Evolutionary conservation across 805 yeast genomes (phyloP).

Genomic region (Lachancea thermotolerans): DNA sequence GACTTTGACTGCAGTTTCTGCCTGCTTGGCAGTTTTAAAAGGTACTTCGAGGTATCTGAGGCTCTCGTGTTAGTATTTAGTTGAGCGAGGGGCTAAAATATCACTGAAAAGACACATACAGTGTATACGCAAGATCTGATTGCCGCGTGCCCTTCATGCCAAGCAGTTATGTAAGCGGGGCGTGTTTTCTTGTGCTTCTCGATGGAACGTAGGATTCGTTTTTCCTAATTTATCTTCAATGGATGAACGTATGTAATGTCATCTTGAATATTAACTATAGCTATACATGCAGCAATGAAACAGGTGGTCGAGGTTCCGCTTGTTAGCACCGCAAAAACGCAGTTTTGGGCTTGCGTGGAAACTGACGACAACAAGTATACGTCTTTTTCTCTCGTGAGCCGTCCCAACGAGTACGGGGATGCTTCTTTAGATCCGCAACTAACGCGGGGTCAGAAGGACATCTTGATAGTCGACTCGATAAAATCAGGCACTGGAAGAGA

Average conservation of each 20-base stretch:
- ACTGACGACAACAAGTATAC: not conserved
- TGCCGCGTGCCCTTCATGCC: not conserved
- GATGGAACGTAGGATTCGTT: not conserved
- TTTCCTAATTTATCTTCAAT: not conserved
- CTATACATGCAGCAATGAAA: not conserved
- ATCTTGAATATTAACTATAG: not conserved
- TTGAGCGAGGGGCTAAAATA: not conserved
- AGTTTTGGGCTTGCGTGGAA: not conserved
- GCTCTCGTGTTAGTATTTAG: not conserved
- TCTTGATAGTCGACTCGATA: conserved; percentile 33
- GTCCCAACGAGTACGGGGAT: not conserved
- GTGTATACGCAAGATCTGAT: conserved; percentile 14
- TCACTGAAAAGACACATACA: conserved; percentile 12
- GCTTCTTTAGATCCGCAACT: not conserved
- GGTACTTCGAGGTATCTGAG: conserved; percentile 50
- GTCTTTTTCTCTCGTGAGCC: not conserved
- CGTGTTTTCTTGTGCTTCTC: not conserved
- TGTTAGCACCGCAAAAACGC: not conserved
- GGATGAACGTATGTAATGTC: not conserved
- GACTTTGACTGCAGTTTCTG: conserved; percentile 54
- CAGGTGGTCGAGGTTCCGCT: not conserved
- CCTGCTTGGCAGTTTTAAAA: conserved; percentile 51
- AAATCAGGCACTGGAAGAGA: conserved; percentile 34
- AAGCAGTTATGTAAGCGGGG: not conserved
- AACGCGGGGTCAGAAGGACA: conserved; percentile 1